Evolutionary conservation across 2,329 filamentous ascomycete genomes (phyloP).

Genomic region (Cercospora berteroae): DNA sequence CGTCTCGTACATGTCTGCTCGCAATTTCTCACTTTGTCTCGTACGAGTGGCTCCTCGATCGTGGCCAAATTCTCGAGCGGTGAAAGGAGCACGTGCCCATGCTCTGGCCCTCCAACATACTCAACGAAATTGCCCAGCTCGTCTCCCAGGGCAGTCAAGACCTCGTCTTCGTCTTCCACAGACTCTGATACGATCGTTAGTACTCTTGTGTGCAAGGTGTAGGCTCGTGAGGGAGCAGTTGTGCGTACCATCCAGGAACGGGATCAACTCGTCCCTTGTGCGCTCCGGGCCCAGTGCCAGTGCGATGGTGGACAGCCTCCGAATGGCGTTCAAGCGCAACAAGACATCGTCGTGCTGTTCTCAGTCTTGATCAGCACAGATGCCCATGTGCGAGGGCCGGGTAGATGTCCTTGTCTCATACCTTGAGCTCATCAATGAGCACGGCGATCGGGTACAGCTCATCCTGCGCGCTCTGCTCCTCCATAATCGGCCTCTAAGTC

Average conservation of each 20-base stretch:
- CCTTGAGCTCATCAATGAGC: constrained; percentile 99
- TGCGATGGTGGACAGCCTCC: constrained; percentile 95
- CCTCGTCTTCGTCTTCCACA: constrained; percentile 98
- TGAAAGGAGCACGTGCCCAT: constrained; percentile 92
- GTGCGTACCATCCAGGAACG: constrained; percentile 90
- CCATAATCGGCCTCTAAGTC: constrained; percentile 60
- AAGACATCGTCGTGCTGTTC: constrained; percentile 93
- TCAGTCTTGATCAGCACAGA: neutral
- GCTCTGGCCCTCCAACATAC: constrained; percentile 91
- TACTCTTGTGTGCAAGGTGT: neutral
- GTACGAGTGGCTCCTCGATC: constrained; percentile 95
- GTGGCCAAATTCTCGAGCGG: constrained; percentile 96
- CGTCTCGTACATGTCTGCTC: constrained; percentile 31
- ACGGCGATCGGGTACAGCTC: constrained; percentile 99
- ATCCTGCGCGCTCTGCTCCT: constrained; percentile 85
- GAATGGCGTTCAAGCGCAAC: constrained; percentile 95
- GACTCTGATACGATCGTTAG: constrained; percentile 66
- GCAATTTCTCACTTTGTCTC: constrained; percentile 73
- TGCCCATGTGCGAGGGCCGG: constrained; percentile 2
- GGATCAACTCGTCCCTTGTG: constrained; percentile 97
- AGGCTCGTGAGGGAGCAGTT: neutral
- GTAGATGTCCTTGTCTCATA: constrained; percentile 46
- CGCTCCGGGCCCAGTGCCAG: constrained; percentile 92
- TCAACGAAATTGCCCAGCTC: constrained; percentile 96
- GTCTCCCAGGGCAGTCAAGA: constrained; percentile 92